Base-by-base conservation (phyloP, 23 red algal species). In the Gracilariopsis chorda region DNA sequence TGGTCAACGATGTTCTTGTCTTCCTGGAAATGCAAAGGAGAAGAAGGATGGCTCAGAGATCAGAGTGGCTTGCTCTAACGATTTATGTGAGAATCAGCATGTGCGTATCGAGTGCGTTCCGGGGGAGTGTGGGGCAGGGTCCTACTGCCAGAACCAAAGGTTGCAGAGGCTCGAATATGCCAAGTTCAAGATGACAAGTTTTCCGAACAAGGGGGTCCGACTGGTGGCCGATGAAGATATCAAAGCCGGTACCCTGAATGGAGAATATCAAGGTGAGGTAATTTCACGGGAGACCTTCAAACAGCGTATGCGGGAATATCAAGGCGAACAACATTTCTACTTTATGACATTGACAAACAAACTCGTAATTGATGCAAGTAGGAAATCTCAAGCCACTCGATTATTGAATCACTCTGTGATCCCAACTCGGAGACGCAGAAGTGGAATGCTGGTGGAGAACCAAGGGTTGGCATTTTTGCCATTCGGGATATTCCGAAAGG, bases 381-480 rank as follows among this genome's bases (percentile, higher is more conserved):
- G 96, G 25, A 87, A 92, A 57, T 91, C 88, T 23, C 79, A 88
- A 56, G 71, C 80, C 42, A 92, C 91, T 27, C 86, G 96, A 56
- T 98, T 95, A 76, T 46, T 98, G 19, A 98, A 98, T 77, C 96
- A 98, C 79, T 69, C 69, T 98, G 96, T 84, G 89, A 95, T 52
- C 96, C 96, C 8, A 95, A 95, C 65, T 78, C 80, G 7, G 84
- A 93, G 71, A 95, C 96, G 40, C 93, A 95, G 48, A 98, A 98
- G 80, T 98, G 96, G 96, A 95, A 82, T n/a, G 96, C 94, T 53
- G 73, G 89, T 19, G 92, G 96, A 24, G 79, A 92, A 56, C 87
- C 82, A 20, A 81, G 96, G 4, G 92, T 98, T 2, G 96, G 92
- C 27, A 95, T 98, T 49, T 95, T 95, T 77, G 96, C 89, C 27